Base-by-base conservation (phyloP, 2,329 filamentous ascomycete species). In the Colletotrichum melonis region DNA sequence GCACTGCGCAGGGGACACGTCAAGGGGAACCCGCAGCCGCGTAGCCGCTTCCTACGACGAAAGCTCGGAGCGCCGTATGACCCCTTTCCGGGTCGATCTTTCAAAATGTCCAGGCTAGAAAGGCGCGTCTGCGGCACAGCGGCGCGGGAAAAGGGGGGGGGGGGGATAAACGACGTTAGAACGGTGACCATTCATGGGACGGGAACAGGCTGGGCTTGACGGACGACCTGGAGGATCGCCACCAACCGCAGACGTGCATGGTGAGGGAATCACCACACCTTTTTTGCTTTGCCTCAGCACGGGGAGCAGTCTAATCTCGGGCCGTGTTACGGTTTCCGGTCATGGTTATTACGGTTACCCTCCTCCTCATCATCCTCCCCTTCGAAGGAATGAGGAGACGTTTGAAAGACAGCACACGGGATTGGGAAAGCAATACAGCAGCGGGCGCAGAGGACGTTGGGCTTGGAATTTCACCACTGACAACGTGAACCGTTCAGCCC, bases 31-130 rank as follows among this genome's bases (percentile, higher is more conserved):
- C 65, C 49, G 59, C 66, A 73, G 26, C 60, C 66, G 66, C 55
- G 66, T 32, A 63, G 60, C 67, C 66, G 70, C 70, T 68, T 30
- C 42, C 56, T 26, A 65, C 22, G 16, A 35, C 24, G 28, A 52
- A 14, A 73, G 66, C 66, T 73, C 66, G 70, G 70, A 57, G 70
- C 70, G 52, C 70, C 32, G 59, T 49, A 56, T 70, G 66, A 62
- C 26, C 59, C 59, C 66, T 22, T 42, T 30, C 60, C 42, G 66
- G 32, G 59, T 56, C 55, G 70, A 64, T 69, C 70, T 32, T 64
- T 54, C 63, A 42, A 49, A 49, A 2, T 62, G 60, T 60, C 56
- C 64, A 49, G 42, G 70, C 66, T 38, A 63, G 32, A 6, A 57
- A 35, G 46, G 46, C 59, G 58, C 60, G 49, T 16, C 30, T 56